phyloP scores from a whole-genome alignment of 1,139 yeast genomes.

The Torulaspora pretoriensis region DNA sequence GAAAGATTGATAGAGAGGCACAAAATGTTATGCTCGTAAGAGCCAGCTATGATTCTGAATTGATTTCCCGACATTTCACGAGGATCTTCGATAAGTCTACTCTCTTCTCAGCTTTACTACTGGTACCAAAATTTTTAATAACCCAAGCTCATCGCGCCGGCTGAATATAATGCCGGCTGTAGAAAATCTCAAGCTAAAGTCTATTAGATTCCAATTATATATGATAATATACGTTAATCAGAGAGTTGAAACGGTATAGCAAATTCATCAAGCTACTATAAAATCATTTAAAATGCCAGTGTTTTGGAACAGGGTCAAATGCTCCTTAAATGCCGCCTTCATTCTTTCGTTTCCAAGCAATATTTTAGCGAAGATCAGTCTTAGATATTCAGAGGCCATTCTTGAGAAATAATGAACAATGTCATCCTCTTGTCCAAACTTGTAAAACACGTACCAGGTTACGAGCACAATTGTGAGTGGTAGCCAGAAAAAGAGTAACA shows the following conservation, averaged over 20 bases:
- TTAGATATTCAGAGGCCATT: constrained; percentile 44
- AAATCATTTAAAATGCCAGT: constrained; percentile 24
- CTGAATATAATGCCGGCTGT: neutral
- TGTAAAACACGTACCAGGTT: constrained; percentile 49
- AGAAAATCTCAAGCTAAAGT: constrained; percentile 1
- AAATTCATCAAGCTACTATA: constrained; percentile 11
- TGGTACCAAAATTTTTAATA: constrained; percentile 1
- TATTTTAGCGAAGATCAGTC: constrained; percentile 55
- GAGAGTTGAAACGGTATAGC: neutral
- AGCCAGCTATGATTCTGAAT: constrained; percentile 85
- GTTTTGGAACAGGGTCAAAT: constrained; percentile 29
- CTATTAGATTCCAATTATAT: constrained; percentile 5
- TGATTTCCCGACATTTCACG: constrained; percentile 32
- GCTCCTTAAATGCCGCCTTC: constrained; percentile 48
- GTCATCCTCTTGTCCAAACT: constrained; percentile 45
- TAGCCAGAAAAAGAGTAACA: constrained; percentile 86
- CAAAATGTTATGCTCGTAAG: constrained; percentile 88
- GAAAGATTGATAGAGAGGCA: constrained; percentile 70
- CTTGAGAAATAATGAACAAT: constrained; percentile 30
- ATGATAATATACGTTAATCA: neutral
- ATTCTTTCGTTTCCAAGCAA: constrained; percentile 70
- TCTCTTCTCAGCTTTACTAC: neutral
- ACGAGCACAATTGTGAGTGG: constrained; percentile 57
- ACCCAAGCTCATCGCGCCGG: constrained; percentile 11
- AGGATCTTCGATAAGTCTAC: no score